Evolutionary conservation across 805 yeast genomes (phyloP), one percentile per base, ranked within the genome.

Genomic region (Yamadazyma philogaea): DNA sequence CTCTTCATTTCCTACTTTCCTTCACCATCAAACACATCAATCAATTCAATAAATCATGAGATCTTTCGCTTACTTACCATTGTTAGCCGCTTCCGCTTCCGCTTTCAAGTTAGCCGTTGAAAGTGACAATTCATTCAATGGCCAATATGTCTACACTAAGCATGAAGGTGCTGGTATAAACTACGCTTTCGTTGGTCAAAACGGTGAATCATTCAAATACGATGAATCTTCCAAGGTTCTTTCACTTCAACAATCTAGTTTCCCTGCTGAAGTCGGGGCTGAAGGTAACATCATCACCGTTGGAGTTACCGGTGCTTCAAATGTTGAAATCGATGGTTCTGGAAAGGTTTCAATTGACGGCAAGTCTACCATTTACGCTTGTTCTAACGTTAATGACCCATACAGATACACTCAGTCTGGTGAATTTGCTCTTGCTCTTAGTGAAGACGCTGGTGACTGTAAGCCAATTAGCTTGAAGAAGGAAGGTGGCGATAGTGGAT

Each of bases 151-250:
- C 30, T 45, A 53, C 37, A 45, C 60, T 24, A 44, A 44, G 32
- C 78, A 71, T 51, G 73, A 66, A 52, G 77, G 77, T 50, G 77
- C 77, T 39, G 77, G 67, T 40, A 53, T 69, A 44, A 56, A 63
- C 58, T 73, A 70, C 55, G 50, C 66, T 27, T 62, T 66, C 56
- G 46, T 65, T 34, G 64, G 63, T 21, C 30, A 43, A 14, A 43
- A 40, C 19, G 53, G 61, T 30, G 51, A 47, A 21, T 46, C 45
- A 10, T 48, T 59, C 24, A 37, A 47, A 35, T 64, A 59, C 49
- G 55, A 56, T 27, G 49, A 46, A 11, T 36, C 33, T 3, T 26
- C 40, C 11, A 24, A 37, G 27, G 28, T 37, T 16, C 40, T 50
- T 28, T 14, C 7, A 12, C 14, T 14, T 12, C 40, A 21, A 14